Conservation (phyloP, 345 rosid species). For the Salix arbutifolia region DNA sequence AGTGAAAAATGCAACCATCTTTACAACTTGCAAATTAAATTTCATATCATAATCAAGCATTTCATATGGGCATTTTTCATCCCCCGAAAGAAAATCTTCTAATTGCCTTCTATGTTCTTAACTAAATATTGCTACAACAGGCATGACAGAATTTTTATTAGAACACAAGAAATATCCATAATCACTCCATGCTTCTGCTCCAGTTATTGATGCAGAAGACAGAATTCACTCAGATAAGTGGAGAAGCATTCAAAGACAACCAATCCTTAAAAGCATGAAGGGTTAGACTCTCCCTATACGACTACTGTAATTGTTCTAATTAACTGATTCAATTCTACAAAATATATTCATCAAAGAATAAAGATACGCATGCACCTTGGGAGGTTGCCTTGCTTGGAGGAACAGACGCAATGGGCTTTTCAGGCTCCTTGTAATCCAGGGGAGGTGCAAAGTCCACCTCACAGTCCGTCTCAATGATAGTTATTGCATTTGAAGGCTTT, state of each 20-base stretch:
- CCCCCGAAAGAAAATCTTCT: neutral
- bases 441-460: conserved; percentile 99
- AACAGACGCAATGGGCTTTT: conserved; percentile 48
- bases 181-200: neutral
- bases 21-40: neutral
- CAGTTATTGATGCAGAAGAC: neutral
- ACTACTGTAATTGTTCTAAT: neutral
- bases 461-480: conserved; percentile 99
- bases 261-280: neutral
- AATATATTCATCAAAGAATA: neutral
- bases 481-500: conserved; percentile 90
- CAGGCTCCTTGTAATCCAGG: conserved; percentile 95
- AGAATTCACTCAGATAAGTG: neutral
- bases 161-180: neutral
- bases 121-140: neutral
- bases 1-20: neutral
- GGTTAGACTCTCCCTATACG: neutral
- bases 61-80: neutral
- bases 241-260: neutral
- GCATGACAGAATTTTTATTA: neutral
- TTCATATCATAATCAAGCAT: neutral
- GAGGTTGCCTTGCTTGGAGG: conserved; percentile 45
- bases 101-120: neutral
- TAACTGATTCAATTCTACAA: neutral
- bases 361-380: conserved; percentile 47